These are phyloP conservation scores for Aschersonia sp. DNA, from an alignment of 2,329 filamentous ascomycete genomes.

Conservation along the genomic window DNA sequence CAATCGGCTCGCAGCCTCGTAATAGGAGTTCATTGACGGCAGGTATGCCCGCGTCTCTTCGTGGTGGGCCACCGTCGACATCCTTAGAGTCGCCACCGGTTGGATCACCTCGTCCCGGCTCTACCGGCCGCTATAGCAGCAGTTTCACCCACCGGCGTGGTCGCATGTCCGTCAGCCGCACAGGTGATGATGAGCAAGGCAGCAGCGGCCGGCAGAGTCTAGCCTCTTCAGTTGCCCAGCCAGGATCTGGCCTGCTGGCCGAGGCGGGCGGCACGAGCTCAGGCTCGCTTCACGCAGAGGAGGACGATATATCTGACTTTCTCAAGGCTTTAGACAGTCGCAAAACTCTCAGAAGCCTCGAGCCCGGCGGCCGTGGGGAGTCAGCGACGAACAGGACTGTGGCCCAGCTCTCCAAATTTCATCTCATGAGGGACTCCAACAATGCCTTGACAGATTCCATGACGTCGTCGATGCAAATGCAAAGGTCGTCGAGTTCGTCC, in stretches of 20 bases:
- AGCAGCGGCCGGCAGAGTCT: slow-evolving; percentile 72
- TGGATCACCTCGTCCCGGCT: slow-evolving; percentile 64
- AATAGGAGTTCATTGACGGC: slow-evolving; percentile 61
- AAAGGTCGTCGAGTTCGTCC: slow-evolving; percentile 65
- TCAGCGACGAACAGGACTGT: slow-evolving; percentile 60
- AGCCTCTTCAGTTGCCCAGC: slow-evolving; percentile 53
- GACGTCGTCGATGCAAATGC: slow-evolving; percentile 74
- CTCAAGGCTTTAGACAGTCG: slow-evolving; percentile 76
- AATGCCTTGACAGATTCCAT: slow-evolving; percentile 84
- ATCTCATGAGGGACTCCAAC: slow-evolving; percentile 79
- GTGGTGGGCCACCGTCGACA: slow-evolving; percentile 47
- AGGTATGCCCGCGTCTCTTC: slow-evolving; percentile 59
- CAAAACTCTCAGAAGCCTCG: slow-evolving; percentile 73
- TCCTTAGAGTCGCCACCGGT: slow-evolving; percentile 51
- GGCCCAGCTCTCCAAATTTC: slow-evolving; percentile 71
- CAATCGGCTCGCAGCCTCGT: slow-evolving; percentile 32
- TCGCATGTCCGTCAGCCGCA: slow-evolving; percentile 59
- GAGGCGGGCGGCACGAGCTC: slow-evolving; percentile 53
- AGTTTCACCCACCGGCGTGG: slow-evolving; percentile 80
- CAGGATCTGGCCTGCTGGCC: slow-evolving; percentile 66
- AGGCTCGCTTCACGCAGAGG: slow-evolving; percentile 57
- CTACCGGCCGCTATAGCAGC: slow-evolving; percentile 78
- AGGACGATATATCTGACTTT: slow-evolving; percentile 89
- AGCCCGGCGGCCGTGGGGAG: slow-evolving; percentile 50
- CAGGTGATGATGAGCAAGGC: slow-evolving; percentile 54